A percentile compares a stretch with the other conserved stretches of the same genome.
Conservation (phyloP, 2,329 filamentous ascomycete species). For the Microcyclosporella mali region DNA sequence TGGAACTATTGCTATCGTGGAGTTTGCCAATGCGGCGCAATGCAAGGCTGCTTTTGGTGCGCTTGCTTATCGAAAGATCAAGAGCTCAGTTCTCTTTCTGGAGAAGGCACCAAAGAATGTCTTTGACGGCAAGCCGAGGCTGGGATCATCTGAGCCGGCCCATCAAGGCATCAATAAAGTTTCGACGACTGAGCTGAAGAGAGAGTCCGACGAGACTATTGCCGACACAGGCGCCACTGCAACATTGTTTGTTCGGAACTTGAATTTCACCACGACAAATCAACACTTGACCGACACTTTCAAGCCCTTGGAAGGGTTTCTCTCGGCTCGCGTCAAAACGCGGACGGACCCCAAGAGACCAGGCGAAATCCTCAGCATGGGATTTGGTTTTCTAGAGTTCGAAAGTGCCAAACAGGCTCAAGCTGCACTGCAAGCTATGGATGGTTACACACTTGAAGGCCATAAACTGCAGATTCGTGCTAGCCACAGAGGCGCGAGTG, state of each 20-base stretch:
- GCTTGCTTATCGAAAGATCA: constrained; percentile 83
- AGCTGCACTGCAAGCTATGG: constrained; percentile 76
- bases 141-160: constrained; percentile 23
- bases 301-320: constrained; percentile 74
- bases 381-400: constrained; percentile 93
- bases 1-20: constrained; percentile 88
- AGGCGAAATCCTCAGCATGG: constrained; percentile 87
- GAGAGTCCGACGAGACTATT: constrained; percentile 48
- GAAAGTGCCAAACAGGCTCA: constrained; percentile 68
- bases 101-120: constrained; percentile 87
- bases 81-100: constrained; percentile 83
- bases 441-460: constrained; percentile 78
- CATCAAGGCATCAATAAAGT: constrained; percentile 47
- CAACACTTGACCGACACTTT: constrained; percentile 71
- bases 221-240: constrained; percentile 52
- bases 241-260: constrained; percentile 86
- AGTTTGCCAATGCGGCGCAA: constrained; percentile 72
- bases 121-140: constrained; percentile 45
- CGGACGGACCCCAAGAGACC: constrained; percentile 88
- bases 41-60: constrained; percentile 77
- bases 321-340: constrained; percentile 85
- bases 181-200: constrained; percentile 63
- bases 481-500: constrained; percentile 81
- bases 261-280: constrained; percentile 85
- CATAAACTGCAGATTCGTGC: constrained; percentile 80